Evolutionary conservation across 2,329 filamentous ascomycete genomes (phyloP).

Genomic region (Xylariaceae sp.): DNA sequence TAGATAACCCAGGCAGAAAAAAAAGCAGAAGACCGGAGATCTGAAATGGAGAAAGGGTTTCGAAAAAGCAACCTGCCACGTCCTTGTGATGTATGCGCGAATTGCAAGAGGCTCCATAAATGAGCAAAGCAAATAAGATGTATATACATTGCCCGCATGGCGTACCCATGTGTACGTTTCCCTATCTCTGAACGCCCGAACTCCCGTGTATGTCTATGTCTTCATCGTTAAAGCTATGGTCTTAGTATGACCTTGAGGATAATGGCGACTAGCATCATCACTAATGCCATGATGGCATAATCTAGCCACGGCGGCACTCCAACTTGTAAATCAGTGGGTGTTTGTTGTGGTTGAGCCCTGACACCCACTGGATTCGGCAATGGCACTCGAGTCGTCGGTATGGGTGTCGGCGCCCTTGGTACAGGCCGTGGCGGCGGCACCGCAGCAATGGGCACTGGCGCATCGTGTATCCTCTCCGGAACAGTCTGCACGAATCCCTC

Average conservation of each 20-base stretch:
- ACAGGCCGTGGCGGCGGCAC: conserved; percentile 13
- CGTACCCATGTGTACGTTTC: too few relatives aligned
- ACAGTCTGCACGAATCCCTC: conserved; percentile 55
- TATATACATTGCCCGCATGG: too few relatives aligned
- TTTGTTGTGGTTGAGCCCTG: conserved; percentile 16
- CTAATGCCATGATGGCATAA: conserved; percentile 67
- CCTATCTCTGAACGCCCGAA: conserved; percentile 11
- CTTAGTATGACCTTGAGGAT: conserved; percentile 51
- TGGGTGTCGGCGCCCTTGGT: conserved; percentile 26
- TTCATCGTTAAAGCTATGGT: neutral
- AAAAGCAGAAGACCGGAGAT: too few relatives aligned
- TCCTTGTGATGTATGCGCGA: too few relatives aligned
- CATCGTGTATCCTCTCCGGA: conserved; percentile 24
- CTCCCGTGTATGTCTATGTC: neutral
- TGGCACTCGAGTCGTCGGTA: conserved; percentile 28
- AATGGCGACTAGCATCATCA: conserved; percentile 65
- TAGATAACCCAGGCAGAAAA: too few relatives aligned
- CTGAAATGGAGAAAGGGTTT: too few relatives aligned
- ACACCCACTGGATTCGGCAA: conserved; percentile 24
- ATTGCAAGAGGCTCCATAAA: too few relatives aligned
- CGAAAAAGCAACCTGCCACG: too few relatives aligned
- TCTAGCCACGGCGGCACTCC: conserved; percentile 72
- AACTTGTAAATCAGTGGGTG: conserved; percentile 35
- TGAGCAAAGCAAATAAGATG: too few relatives aligned
- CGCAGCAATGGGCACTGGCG: conserved; percentile 18